phyloP scores from a whole-genome alignment of 1,284 basidiomycete species.

The Cystobasidium slooffiae region DNA sequence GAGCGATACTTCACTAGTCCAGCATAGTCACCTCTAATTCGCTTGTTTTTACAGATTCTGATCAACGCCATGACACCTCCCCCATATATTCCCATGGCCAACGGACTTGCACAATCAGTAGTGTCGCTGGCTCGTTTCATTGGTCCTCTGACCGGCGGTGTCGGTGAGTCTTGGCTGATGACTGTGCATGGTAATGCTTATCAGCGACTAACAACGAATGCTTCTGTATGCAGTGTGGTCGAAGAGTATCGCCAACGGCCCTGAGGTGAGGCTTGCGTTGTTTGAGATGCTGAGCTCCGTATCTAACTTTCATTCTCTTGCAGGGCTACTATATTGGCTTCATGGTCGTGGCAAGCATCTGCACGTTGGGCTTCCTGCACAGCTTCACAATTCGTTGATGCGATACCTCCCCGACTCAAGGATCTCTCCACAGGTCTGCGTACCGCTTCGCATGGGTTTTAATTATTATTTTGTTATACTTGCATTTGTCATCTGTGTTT shows the following conservation, averaged over 20 bases:
- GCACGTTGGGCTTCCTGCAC: conserved; percentile 45
- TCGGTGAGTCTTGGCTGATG: conserved; percentile 43
- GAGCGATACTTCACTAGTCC: background rate
- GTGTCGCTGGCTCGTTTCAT: conserved; percentile 57
- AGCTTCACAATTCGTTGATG: conserved; percentile 44
- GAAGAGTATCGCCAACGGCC: conserved; percentile 50
- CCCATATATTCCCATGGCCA: conserved; percentile 58
- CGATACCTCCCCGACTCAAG: background rate
- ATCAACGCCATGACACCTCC: conserved; percentile 59
- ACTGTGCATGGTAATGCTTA: background rate
- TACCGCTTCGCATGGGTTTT: background rate
- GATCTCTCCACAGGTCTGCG: background rate
- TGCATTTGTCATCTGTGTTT: background rate
- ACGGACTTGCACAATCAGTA: conserved; percentile 59
- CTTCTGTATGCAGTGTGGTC: conserved; percentile 48
- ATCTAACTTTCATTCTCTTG: background rate
- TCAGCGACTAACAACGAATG: conserved; percentile 17
- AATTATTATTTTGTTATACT: too few relatives aligned
- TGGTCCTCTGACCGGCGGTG: conserved; percentile 53
- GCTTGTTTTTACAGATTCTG: conserved; percentile 39
- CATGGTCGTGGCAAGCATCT: conserved; percentile 36
- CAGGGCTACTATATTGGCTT: conserved; percentile 30
- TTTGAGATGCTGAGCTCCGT: conserved; percentile 31
- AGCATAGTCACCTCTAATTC: background rate
- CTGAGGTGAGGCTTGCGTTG: conserved; percentile 47